phyloP scores from a whole-genome alignment of 2,329 filamentous ascomycete species.

The Colletotrichum viniferum region DNA sequence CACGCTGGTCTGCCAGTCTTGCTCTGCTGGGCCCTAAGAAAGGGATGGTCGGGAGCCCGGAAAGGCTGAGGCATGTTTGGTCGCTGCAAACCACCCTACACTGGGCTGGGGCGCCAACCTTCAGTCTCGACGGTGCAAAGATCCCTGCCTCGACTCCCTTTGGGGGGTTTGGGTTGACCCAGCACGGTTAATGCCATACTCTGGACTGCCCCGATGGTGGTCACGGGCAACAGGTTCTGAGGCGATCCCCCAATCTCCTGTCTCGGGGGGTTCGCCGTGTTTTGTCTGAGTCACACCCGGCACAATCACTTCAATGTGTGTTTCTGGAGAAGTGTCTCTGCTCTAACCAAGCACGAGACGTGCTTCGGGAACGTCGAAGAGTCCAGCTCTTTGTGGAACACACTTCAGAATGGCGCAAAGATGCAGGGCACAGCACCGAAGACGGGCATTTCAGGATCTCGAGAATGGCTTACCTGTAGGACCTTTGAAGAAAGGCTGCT shows the following conservation, averaged over 20 bases:
- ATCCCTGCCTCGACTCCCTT: background rate
- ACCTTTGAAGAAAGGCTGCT: background rate
- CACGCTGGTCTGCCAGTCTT: conserved; percentile 1
- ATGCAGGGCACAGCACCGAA: background rate
- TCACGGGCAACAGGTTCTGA: background rate
- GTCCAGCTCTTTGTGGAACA: background rate
- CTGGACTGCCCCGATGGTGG: background rate
- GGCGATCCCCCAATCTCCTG: conserved; percentile 1
- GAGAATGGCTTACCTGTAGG: conserved; percentile 4
- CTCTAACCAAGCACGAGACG: background rate
- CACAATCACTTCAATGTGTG: background rate
- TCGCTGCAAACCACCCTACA: background rate
- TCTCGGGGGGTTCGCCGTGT: background rate
- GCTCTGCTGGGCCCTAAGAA: conserved; percentile 2
- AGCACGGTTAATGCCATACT: background rate
- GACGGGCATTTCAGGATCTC: background rate
- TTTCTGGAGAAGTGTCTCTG: background rate
- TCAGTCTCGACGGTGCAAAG: background rate
- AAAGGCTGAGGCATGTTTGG: background rate
- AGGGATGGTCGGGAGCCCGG: conserved; percentile 4
- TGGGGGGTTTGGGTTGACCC: background rate
- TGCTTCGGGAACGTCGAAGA: background rate
- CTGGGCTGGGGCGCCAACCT: background rate
- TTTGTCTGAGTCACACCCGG: background rate
- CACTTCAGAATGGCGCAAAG: background rate